Evolutionary conservation across 2,329 filamentous ascomycete genomes (phyloP), one percentile per base, ranked within the genome.

Genomic region (Hymenoscyphus albidus): DNA sequence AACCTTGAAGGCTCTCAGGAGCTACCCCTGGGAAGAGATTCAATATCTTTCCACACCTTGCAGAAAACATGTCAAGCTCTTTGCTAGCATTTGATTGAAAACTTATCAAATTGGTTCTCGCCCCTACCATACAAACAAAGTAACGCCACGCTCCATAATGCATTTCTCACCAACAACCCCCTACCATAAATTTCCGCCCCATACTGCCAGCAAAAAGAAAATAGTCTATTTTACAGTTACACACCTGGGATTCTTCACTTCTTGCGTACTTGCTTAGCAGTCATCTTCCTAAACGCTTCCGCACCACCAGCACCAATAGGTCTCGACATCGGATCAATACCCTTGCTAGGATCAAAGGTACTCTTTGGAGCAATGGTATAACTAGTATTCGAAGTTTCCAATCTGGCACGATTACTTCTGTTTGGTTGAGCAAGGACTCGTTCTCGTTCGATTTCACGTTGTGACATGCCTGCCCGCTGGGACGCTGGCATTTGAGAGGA

Each of bases 251-350:
- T 13, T 57, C 2, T 13, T 38, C 51, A 39, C 35, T 58, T 69
- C 78, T 85, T 85, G 79, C 87, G 88, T 67, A 81, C 81, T 61
- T 76, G 72, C 77, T 85, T 88, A 71, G 85, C 82, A 10, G 85
- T 87, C 82, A 89, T 88, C 77, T 82, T 86, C 67, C 85, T 81
- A 78, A 89, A 89, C 0, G 86, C 86, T 69, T 88, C 86, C 75
- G 85, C 80, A 65, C 86, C 86, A 66, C 81, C 81, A n/a, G 85
- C 82, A 61, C 86, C 86, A 67, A 88, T 83, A 12, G 86, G 86
- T 54, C 84, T 80, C 68, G 84, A 62, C 55, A 69, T 63, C 56
- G 74, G 84, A 68, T 85, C 84, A 5, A 80, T 76, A 3, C 77
- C 79, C 51, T 79, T 78, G 35, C 76, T 77, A 22, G 82, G 80